A percentile compares a stretch with the other conserved stretches of the same genome.
These are phyloP conservation scores for Metschnikowia reukaufii DNA, from an alignment of 805 yeast genomes.

Conservation along the genomic window DNA sequence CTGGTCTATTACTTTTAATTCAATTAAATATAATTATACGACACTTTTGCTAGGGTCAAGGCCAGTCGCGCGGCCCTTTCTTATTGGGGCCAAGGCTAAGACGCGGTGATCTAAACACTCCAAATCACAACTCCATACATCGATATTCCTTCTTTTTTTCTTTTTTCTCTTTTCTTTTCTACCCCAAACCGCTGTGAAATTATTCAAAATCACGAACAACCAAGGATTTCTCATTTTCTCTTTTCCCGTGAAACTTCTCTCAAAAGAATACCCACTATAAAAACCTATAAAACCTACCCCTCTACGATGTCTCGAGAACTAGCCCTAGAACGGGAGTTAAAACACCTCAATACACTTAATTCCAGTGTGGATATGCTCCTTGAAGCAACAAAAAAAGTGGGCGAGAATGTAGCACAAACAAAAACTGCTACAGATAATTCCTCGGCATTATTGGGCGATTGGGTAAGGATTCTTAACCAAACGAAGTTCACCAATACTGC, in stretches of 20 bases:
- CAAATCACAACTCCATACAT: too few species aligned
- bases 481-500: conserved; percentile 51
- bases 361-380: conserved; percentile 30
- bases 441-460: conserved; percentile 51
- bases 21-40: too few species aligned
- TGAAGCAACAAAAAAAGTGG: conserved; percentile 28
- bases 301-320: conserved; percentile 17
- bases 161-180: too few species aligned
- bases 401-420: conserved; percentile 29
- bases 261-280: background rate
- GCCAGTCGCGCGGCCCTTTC: too few species aligned
- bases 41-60: too few species aligned
- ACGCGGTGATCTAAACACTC: too few species aligned
- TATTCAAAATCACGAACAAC: too few species aligned
- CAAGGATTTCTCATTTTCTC: background rate
- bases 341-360: conserved; percentile 31
- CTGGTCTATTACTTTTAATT: too few species aligned
- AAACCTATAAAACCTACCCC: background rate
- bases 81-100: too few species aligned
- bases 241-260: background rate
- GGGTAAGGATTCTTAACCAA: conserved; percentile 64
- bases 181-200: too few species aligned
- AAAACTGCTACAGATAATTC: conserved; percentile 49
- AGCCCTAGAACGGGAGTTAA: conserved; percentile 26
- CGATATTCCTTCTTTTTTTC: too few species aligned